A percentile compares a stretch with the other conserved stretches of the same genome.
phyloP scores from a whole-genome alignment of 164 flowering plant genomes.

The Vitis rotundifolia region DNA sequence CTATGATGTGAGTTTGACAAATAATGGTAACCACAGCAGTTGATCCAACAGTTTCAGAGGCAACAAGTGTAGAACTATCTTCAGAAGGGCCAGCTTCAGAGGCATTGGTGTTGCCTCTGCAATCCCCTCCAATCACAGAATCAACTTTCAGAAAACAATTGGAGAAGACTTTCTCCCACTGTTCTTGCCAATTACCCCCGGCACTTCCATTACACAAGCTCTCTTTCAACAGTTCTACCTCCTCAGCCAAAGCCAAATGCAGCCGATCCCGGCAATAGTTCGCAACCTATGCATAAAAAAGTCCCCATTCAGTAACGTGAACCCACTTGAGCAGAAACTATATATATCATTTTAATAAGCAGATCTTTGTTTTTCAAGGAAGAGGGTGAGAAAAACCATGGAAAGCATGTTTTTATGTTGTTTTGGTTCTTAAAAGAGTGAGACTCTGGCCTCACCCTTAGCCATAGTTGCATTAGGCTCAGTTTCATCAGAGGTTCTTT shows the following conservation, averaged over 20 bases:
- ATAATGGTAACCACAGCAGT: slow-evolving; percentile 61
- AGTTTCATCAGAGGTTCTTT: too few relatives aligned
- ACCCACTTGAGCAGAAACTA: too few relatives aligned
- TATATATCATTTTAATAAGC: too few relatives aligned
- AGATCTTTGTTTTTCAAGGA: too few relatives aligned
- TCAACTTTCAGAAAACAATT: slow-evolving; percentile 68
- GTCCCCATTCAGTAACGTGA: not conserved
- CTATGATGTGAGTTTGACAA: slow-evolving; percentile 52
- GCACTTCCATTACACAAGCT: slow-evolving; percentile 18
- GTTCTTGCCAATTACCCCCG: slow-evolving; percentile 30
- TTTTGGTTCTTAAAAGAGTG: too few relatives aligned
- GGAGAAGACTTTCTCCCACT: slow-evolving; percentile 57
- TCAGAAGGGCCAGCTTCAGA: too few relatives aligned
- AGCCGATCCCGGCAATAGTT: slow-evolving; percentile 70
- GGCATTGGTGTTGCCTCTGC: not conserved
- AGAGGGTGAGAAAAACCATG: too few relatives aligned
- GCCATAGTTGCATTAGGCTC: too few relatives aligned
- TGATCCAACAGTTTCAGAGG: slow-evolving; percentile 65
- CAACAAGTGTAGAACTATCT: slow-evolving; percentile 33
- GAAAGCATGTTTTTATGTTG: too few relatives aligned
- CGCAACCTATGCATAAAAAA: slow-evolving; percentile 55
- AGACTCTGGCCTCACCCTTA: too few relatives aligned
- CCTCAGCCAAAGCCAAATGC: slow-evolving; percentile 69
- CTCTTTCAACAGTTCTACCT: slow-evolving; percentile 39
- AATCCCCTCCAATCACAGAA: slow-evolving; percentile 56